Evolutionary conservation across 2,329 filamentous ascomycete species (phyloP), one percentile per base, ranked within the genome.

Genomic region (Ophiocordyceps australis): DNA sequence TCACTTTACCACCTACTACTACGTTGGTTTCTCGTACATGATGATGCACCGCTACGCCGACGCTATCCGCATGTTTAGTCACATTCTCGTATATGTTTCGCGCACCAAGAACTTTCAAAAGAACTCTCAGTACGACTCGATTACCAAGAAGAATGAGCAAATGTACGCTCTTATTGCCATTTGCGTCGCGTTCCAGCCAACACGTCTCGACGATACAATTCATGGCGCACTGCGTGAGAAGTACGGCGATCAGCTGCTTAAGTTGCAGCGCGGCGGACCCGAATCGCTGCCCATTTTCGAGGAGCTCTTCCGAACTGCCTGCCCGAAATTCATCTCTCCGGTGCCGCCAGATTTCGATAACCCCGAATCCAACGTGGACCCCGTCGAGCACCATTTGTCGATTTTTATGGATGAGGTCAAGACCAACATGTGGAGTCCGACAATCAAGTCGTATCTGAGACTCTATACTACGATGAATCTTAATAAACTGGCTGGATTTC

Each of bases 81-180:
- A 98, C 69, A 98, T 98, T 55, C 74, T 98, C 43, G 78, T 98
- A 59, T 98, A 95, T 59, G 85, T 98, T 39, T 93, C 83, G 40
- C 70, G 89, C 45, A 98, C 89, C 49, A 98, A 98, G 79, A 95
- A 95, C 68, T 95, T 95, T 74, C 89, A 98, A 61, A 98, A 95
- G 74, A 92, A 85, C 53, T 78, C 80, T 16, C 79, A 93, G 61
- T 95, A 93, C 62, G 89, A 98, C 55, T 91, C 82, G 35, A 94
- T 95, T 56, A 85, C 81, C 45, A 98, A 98, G 78, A 95, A 95
- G 74, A 95, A 93, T 56, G 89, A 98, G 55, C 89, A 98, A 66
- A 95, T 98, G 86, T 94, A 94, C 54, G 89, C 89, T 20, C 71
- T 98, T 39, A 91, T 98, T 42, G 86, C 89, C 54, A 95, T 98